Evolutionary conservation across 1,284 basidiomycete genomes (phyloP).

Genomic region (Irpex lacteus): DNA sequence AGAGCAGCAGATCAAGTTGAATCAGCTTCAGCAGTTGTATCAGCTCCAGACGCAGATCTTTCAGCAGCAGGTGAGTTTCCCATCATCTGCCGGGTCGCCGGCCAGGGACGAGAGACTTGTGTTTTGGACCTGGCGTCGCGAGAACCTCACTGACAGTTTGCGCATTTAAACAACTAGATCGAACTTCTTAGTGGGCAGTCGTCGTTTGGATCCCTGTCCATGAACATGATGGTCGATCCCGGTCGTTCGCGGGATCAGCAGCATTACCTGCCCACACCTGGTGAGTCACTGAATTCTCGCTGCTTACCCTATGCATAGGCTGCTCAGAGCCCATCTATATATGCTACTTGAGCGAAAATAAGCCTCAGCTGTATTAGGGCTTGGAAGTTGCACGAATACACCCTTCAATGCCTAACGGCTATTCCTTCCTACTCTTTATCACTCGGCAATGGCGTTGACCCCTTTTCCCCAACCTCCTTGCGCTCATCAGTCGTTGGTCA

Average conservation of each 20-base stretch:
- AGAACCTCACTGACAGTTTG: background rate
- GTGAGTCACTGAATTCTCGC: conserved; percentile 34
- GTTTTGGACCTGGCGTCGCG: background rate
- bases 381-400: no score
- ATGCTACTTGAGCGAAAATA: no score
- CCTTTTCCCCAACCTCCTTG: no score
- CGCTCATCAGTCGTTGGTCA: background rate
- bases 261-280: conserved; percentile 68
- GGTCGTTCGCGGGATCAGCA: conserved; percentile 34
- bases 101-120: no score
- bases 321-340: no score
- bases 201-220: conserved; percentile 22
- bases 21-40: conserved; percentile 68
- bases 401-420: no score
- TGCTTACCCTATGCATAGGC: no score
- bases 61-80: conserved; percentile 66
- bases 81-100: background rate
- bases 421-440: no score
- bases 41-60: conserved; percentile 81
- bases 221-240: conserved; percentile 31
- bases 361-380: no score
- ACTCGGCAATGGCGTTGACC: no score
- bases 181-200: conserved; percentile 65
- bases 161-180: conserved; percentile 41
- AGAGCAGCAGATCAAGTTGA: conserved; percentile 41